phyloP scores from a whole-genome alignment of 768 basidiomycete genomes.

The Phlebiopsis gigantea region DNA sequence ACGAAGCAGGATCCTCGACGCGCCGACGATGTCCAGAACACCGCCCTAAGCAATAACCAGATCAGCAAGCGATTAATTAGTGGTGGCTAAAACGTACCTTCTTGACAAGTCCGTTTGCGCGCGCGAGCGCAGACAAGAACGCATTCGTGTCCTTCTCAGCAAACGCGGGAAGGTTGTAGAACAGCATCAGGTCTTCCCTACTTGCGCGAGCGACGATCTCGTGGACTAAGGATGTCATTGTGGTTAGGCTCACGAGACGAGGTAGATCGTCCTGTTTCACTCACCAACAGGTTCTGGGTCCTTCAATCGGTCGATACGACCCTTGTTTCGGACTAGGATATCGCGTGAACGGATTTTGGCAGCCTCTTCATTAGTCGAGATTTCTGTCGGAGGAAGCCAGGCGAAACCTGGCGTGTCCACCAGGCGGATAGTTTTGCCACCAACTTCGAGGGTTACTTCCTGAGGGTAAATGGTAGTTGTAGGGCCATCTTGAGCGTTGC shows the following conservation, averaged over 20 bases:
- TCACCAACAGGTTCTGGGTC: constrained; percentile 67
- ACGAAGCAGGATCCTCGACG: constrained; percentile 73
- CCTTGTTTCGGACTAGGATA: constrained; percentile 72
- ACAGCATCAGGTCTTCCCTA: constrained; percentile 83
- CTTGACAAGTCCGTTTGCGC: constrained; percentile 68
- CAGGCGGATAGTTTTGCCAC: constrained; percentile 50
- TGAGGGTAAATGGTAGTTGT: constrained; percentile 71
- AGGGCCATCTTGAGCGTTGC: constrained; percentile 49
- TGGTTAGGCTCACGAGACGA: not conserved
- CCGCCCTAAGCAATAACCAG: constrained; percentile 47
- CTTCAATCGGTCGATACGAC: constrained; percentile 80
- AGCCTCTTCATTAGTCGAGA: constrained; percentile 31
- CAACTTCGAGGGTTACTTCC: constrained; percentile 47
- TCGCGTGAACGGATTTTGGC: constrained; percentile 51
- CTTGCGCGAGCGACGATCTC: constrained; percentile 66
- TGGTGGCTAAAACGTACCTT: constrained; percentile 44
- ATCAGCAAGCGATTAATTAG: too few relatives aligned
- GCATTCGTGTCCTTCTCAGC: constrained; percentile 56
- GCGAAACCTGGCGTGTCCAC: constrained; percentile 89
- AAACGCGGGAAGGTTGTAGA: constrained; percentile 82
- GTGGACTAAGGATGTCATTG: constrained; percentile 38
- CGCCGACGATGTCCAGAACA: constrained; percentile 62
- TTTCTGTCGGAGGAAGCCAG: constrained; percentile 39
- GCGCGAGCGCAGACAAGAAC: constrained; percentile 75
- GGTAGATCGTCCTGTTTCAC: constrained; percentile 25